A percentile compares a stretch with the other conserved stretches of the same genome.
Evolutionary conservation across 2,329 filamentous ascomycete species (phyloP).

Genomic region (Madurella fahalii): DNA sequence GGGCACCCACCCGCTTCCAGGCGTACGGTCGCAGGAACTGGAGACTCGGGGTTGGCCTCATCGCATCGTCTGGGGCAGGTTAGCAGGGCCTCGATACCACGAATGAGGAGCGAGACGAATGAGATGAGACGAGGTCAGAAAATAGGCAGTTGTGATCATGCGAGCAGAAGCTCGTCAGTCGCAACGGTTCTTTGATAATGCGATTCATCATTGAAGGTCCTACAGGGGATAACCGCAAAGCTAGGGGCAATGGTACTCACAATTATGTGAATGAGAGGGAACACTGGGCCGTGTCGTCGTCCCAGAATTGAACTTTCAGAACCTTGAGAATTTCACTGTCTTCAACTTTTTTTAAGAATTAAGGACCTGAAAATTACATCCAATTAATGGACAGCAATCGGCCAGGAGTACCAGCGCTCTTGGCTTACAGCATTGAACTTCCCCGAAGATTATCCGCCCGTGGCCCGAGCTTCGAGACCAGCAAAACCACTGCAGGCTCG

Average conservation of each 20-base stretch:
- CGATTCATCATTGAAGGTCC: slow-evolving; percentile 44
- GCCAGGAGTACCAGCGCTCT: background rate
- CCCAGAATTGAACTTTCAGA: background rate
- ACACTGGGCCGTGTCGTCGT: background rate
- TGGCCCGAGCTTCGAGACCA: slow-evolving; percentile 8
- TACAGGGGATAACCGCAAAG: too few species aligned
- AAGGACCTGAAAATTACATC: background rate
- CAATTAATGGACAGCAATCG: slow-evolving; percentile 4
- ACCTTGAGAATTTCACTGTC: too few species aligned
- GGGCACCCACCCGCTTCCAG: slow-evolving; percentile 33
- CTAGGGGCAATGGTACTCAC: background rate
- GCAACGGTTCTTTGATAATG: slow-evolving; percentile 55
- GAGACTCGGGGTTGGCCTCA: slow-evolving; percentile 41
- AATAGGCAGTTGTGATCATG: slow-evolving; percentile 51
- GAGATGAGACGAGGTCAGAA: slow-evolving; percentile 34
- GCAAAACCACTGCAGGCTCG: slow-evolving; percentile 6
- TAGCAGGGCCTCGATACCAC: slow-evolving; percentile 16
- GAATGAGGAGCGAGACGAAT: background rate
- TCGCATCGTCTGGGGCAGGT: slow-evolving; percentile 31
- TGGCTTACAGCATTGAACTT: background rate
- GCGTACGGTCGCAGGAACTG: slow-evolving; percentile 55
- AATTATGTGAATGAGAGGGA: background rate
- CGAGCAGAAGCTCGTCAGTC: slow-evolving; percentile 49
- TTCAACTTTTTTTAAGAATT: too few species aligned
- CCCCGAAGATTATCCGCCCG: slow-evolving; percentile 9